Evolutionary conservation across 805 yeast genomes (phyloP), one percentile per base, ranked within the genome.

Genomic region (Candida manassasensis): DNA sequence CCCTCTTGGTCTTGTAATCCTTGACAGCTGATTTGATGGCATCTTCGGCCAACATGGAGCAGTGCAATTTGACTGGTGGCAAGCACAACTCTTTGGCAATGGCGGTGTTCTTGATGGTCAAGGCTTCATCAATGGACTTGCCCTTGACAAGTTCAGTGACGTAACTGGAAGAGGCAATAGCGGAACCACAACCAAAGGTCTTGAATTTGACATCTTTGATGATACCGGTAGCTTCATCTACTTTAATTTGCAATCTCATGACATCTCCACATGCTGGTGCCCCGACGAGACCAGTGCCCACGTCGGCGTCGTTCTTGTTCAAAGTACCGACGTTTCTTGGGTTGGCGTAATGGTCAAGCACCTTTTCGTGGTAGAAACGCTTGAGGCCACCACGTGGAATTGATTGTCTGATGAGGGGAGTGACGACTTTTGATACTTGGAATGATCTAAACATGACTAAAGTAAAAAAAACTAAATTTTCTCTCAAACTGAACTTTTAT

Each of bases 261-360:
- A 93, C 98, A 68, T 93, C 98, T 37, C 98, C 98, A 67, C 98
- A 93, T 0, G 98, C 98, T 37, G 98, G 97, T 0, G 98, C 97
- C 38, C 98, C 98, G 11, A 93, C 98, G 29, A 93, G 73, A 1
- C 98, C 98, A 1, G 97, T 93, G 29, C 98, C 98, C 9, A 93
- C 97, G 47, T 79, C 76, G 12, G 64, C 53, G 40, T 77, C 74
- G 36, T 70, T 72, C 63, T 89, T 88, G 63, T 89, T 87, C 61
- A 93, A 66, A 4, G 96, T 76, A 12, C 98, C 98, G 18, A 93
- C 97, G 56, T 93, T 93, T 62, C 98, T 77, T 42, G 98, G 98
- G 67, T 90, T 89, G 53, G 85, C 80, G 63, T 93, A 93, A 59
- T 93, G 98, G 57, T 93, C 97, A 49, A 90, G 81, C 36, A 90